A percentile compares a stretch with the other conserved stretches of the same genome.
Evolutionary conservation across 257 asterid species (phyloP).

Genomic region (Cordia subcordata): DNA sequence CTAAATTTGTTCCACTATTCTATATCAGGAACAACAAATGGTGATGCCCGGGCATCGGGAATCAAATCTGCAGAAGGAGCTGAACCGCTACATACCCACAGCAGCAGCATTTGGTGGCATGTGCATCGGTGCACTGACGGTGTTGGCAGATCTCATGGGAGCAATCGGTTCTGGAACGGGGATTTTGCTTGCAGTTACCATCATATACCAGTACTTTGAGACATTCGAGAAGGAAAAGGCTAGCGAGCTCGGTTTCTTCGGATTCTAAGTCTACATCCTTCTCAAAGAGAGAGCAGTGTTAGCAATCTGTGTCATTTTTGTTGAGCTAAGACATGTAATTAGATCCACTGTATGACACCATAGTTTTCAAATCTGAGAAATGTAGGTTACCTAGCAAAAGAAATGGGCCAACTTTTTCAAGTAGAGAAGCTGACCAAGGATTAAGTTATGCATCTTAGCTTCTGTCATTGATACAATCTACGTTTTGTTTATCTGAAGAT

Average conservation of each 20-base stretch:
- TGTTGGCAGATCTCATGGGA: constrained; percentile 89
- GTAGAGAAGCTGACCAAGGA: not conserved
- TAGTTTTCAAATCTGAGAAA: not conserved
- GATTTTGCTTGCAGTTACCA: constrained; percentile 75
- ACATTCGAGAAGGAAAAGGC: constrained; percentile 93
- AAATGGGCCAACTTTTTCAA: not conserved
- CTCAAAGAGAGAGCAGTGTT: not conserved
- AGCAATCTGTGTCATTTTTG: not conserved
- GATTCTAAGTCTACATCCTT: constrained; percentile 37
- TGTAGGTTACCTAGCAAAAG: not conserved
- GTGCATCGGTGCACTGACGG: constrained; percentile 88
- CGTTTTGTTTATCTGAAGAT: too few relatives aligned
- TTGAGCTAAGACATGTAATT: not conserved
- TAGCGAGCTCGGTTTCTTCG: constrained; percentile 84
- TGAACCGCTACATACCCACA: constrained; percentile 88
- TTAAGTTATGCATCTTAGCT: too few relatives aligned
- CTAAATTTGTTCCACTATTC: not conserved
- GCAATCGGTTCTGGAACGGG: constrained; percentile 96
- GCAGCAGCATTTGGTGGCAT: constrained; percentile 94
- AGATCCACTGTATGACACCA: not conserved
- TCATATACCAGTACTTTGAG: constrained; percentile 85
- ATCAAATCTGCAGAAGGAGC: constrained; percentile 75
- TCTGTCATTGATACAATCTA: too few relatives aligned
- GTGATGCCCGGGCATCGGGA: constrained; percentile 96
- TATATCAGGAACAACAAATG: constrained; percentile 87